Percentiles rank a stretch among this genome's conserved stretches.
Conservation (phyloP, 208 protist genomes). For the Leishmania tarentolae region DNA sequence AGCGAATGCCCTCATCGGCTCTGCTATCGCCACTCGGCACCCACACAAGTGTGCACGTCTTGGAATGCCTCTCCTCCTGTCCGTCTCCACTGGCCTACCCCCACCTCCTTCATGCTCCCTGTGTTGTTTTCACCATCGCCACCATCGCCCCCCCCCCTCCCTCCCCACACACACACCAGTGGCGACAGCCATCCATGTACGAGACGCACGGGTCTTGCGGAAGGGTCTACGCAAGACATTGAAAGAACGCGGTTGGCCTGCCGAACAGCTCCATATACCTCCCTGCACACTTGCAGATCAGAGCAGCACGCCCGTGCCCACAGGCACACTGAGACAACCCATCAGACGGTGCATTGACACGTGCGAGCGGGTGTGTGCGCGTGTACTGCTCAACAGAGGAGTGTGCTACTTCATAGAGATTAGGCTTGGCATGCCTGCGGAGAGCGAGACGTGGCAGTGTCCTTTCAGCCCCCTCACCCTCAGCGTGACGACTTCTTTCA, state of each 20-base stretch:
- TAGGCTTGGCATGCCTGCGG: not conserved
- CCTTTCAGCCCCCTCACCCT: not conserved
- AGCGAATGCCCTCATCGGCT: not conserved
- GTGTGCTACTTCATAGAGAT: conserved; percentile 1
- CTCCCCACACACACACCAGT: no score
- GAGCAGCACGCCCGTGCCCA: not conserved
- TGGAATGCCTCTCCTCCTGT: not conserved
- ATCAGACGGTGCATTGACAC: not conserved
- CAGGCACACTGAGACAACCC: not conserved
- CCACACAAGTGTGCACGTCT: not conserved
- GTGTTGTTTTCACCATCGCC: not conserved
- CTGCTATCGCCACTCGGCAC: not conserved
- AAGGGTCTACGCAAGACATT: not conserved
- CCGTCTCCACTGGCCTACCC: not conserved
- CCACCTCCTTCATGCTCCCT: not conserved
- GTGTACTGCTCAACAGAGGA: not conserved
- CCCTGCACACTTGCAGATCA: not conserved
- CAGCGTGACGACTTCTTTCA: not conserved
- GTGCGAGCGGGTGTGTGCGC: not conserved
- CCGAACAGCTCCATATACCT: not conserved
- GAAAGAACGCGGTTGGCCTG: not conserved
- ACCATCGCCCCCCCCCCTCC: not conserved
- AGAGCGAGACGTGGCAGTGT: not conserved
- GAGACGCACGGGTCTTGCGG: not conserved
- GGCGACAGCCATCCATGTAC: not conserved